A percentile compares a stretch with the other conserved stretches of the same genome.
These are phyloP conservation scores for Castanea crenata DNA, from an alignment of 306 rosid species.

Conservation along the genomic window DNA sequence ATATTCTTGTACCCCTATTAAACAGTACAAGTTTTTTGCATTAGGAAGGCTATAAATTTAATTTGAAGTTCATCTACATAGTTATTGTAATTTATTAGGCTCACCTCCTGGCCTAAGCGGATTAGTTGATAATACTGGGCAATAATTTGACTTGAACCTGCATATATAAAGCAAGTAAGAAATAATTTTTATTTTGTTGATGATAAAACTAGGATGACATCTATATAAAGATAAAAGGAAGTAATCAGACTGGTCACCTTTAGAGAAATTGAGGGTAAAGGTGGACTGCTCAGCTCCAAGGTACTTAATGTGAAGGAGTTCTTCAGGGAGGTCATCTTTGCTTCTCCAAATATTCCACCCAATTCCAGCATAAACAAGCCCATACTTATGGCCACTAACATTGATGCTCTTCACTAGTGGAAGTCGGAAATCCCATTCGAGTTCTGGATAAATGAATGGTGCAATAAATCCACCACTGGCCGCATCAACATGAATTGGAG, in stretches of 20 bases:
- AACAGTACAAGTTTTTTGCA: not conserved
- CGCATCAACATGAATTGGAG: conserved; percentile 80
- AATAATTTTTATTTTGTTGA: no score
- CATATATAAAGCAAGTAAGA: not conserved
- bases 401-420: conserved; percentile 81
- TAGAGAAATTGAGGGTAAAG: conserved; percentile 41
- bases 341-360: conserved; percentile 74
- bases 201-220: no score
- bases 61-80: no score
- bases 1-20: conserved; percentile 29
- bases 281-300: conserved; percentile 43
- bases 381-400: conserved; percentile 85
- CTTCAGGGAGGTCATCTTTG: conserved; percentile 61
- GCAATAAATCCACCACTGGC: conserved; percentile 87
- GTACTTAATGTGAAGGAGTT: conserved; percentile 50
- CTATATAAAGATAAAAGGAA: no score
- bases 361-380: conserved; percentile 81
- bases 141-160: conserved; percentile 38
- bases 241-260: not conserved
- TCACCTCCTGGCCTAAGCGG: conserved; percentile 33
- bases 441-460: conserved; percentile 71
- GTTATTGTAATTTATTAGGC: not conserved
- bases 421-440: conserved; percentile 84
- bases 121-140: conserved; percentile 37
- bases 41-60: no score